Conservation (phyloP, 148 eudicot genomes). For the Chenopodium album region DNA sequence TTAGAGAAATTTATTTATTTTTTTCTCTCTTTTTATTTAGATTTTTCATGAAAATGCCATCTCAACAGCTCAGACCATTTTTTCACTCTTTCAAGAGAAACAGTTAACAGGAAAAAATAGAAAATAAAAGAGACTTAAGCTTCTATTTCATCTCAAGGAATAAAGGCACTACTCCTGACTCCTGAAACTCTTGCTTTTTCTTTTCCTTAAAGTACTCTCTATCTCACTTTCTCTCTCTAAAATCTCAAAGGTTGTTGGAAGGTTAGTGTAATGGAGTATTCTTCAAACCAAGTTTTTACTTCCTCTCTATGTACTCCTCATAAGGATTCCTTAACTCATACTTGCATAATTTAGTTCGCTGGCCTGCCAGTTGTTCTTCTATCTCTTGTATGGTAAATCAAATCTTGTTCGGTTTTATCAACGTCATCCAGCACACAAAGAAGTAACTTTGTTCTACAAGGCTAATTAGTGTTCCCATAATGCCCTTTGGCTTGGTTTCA, state of each 20-base stretch:
- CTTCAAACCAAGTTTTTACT: slow-evolving; percentile 48
- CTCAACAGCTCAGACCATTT: slow-evolving; percentile 18
- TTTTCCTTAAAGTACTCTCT: slow-evolving; percentile 47
- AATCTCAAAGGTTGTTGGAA: slow-evolving; percentile 41
- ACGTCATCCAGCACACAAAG: not conserved
- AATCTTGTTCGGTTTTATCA: not conserved
- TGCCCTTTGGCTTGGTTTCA: slow-evolving; percentile 85
- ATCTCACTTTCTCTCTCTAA: slow-evolving; percentile 31
- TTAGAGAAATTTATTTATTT: not conserved
- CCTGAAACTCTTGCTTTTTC: slow-evolving; percentile 31
- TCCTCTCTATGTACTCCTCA: slow-evolving; percentile 57
- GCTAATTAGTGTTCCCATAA: slow-evolving; percentile 17
- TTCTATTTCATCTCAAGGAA: too few species aligned
- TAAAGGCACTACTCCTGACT: too few species aligned
- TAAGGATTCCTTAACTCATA: slow-evolving; percentile 36
- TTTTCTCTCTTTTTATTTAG: too few species aligned
- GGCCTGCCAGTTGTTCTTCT: not conserved
- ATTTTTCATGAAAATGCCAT: slow-evolving; percentile 30
- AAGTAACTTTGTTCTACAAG: not conserved
- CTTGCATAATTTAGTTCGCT: not conserved
- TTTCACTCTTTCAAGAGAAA: slow-evolving; percentile 6
- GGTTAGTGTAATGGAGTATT: slow-evolving; percentile 47
- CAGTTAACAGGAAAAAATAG: not conserved
- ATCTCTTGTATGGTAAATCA: not conserved
- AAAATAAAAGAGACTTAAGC: not conserved